phyloP scores from a whole-genome alignment of 2,329 filamentous ascomycete genomes.

The Pestalotiopsis sp. region DNA sequence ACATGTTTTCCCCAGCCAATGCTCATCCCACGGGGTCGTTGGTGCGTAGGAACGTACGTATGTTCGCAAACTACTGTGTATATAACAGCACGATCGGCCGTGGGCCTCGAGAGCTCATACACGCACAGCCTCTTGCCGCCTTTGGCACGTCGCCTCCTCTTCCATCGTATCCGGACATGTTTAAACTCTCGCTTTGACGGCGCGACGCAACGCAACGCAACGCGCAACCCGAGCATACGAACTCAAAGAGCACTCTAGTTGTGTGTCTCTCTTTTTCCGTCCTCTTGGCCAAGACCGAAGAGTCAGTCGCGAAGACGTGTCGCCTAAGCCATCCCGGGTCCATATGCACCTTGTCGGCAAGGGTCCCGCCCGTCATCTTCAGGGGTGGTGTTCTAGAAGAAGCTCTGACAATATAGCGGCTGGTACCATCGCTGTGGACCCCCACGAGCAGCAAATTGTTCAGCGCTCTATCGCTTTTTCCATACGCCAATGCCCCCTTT shows the following conservation, averaged over 20 bases:
- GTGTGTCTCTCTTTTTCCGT: no score
- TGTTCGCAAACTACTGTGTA: background rate
- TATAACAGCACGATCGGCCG: background rate
- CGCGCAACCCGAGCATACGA: background rate
- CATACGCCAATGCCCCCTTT: background rate
- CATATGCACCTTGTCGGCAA: background rate
- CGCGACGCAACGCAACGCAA: background rate
- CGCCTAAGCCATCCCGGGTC: background rate
- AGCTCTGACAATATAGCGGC: background rate
- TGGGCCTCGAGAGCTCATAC: background rate
- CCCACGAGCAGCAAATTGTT: conserved; percentile 2
- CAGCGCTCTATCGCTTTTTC: background rate
- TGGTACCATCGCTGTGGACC: background rate
- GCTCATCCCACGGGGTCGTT: background rate
- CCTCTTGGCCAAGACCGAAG: no score
- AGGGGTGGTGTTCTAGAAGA: conserved; percentile 9
- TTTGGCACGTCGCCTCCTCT: background rate
- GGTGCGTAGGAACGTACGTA: background rate
- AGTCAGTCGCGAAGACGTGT: background rate
- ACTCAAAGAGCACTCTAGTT: background rate
- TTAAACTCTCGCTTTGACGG: background rate
- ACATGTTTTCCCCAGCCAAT: background rate
- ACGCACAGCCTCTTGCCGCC: background rate
- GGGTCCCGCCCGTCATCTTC: conserved; percentile 1
- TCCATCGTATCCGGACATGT: background rate